Conservation (phyloP, 495 filamentous ascomycete species). For the Neohortaea acidophila region DNA sequence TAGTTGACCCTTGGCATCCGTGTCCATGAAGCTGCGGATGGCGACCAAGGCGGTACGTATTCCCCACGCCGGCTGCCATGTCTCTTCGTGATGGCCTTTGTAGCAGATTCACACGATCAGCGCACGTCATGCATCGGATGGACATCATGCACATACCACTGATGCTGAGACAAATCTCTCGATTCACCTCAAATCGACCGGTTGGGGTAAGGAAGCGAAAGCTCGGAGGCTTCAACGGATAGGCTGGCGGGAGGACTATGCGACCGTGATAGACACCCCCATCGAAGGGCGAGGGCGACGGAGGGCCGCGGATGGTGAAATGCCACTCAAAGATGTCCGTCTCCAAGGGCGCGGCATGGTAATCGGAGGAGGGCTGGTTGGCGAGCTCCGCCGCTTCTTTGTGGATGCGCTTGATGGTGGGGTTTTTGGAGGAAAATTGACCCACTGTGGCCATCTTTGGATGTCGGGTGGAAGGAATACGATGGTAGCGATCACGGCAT, state of each 20-base stretch:
- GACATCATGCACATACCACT: too few relatives aligned
- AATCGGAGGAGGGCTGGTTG: conserved; percentile 60
- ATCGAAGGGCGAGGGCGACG: conserved; percentile 60
- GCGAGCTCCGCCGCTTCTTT: conserved; percentile 79
- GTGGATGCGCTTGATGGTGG: conserved; percentile 65
- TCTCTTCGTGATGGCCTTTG: conserved; percentile 96
- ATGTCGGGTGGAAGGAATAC: too few relatives aligned
- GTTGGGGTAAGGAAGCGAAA: conserved; percentile 91
- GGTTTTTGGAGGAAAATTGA: conserved; percentile 67
- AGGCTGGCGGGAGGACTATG: conserved; percentile 74
- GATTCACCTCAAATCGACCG: conserved; percentile 89
- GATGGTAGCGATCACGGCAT: too few relatives aligned
- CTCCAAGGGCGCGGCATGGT: conserved; percentile 67
- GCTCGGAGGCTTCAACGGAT: conserved; percentile 75
- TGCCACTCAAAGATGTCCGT: conserved; percentile 96
- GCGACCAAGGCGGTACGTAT: conserved; percentile 65
- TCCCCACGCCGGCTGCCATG: conserved; percentile 97
- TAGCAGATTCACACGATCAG: too few relatives aligned
- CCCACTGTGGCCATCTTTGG: too few relatives aligned
- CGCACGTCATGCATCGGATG: too few relatives aligned
- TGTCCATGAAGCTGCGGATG: conserved; percentile 56
- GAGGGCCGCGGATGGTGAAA: conserved; percentile 90
- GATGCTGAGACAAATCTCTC: conserved; percentile 91
- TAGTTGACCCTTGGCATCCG: conserved; percentile 60
- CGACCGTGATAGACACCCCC: conserved; percentile 85